Evolutionary conservation across 768 basidiomycete species (phyloP).

Genomic region (Gymnopilus dilepis): DNA sequence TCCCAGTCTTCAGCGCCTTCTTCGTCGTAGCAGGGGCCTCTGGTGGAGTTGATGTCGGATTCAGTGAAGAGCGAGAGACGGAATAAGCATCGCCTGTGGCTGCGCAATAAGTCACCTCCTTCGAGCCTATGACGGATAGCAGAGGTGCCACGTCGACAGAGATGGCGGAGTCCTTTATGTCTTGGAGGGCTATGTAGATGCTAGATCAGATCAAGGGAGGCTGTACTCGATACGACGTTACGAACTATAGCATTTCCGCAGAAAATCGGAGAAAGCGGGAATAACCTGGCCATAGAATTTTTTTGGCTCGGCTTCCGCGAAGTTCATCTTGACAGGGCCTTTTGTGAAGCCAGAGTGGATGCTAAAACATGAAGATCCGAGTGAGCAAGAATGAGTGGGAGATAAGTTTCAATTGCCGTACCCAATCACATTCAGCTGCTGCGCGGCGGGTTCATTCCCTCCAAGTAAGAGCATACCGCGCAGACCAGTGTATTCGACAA

Average conservation of each 20-base stretch:
- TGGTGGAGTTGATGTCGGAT: neutral
- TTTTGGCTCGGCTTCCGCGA: neutral
- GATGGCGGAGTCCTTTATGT: neutral
- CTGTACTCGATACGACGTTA: neutral
- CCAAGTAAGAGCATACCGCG: neutral
- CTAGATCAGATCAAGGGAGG: neutral
- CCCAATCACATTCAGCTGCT: neutral
- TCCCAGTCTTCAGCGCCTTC: neutral
- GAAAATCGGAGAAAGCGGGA: neutral
- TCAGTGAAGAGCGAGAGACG: neutral
- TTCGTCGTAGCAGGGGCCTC: neutral
- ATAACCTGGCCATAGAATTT: neutral
- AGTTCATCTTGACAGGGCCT: neutral
- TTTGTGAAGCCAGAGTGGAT: neutral
- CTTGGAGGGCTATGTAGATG: neutral
- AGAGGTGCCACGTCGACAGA: neutral
- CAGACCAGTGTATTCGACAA: neutral
- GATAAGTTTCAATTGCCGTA: neutral
- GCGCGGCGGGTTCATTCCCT: neutral
- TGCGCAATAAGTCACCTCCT: slow-evolving; percentile 1
- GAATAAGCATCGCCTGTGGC: neutral
- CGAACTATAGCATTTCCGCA: neutral
- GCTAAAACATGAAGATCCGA: neutral
- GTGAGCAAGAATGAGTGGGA: neutral
- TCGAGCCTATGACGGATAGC: neutral